These are phyloP conservation scores for Solanum chacoense DNA, from an alignment of 305 asterid species.

Conservation along the genomic window DNA sequence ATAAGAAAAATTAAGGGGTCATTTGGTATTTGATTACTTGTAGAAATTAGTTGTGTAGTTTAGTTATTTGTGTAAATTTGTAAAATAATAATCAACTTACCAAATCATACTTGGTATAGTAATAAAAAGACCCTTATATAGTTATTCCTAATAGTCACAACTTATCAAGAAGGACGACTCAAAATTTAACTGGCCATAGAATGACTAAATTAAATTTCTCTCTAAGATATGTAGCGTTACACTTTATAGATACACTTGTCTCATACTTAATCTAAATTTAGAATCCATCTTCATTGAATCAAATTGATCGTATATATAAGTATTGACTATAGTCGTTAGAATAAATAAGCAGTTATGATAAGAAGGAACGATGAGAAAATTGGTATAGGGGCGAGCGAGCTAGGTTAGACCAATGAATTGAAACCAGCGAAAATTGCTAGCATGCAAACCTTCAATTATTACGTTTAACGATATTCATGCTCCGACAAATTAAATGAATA, in stretches of 20 bases:
- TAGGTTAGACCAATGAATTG: background rate
- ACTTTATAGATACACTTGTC: background rate
- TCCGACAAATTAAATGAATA: background rate
- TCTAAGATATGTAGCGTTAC: background rate
- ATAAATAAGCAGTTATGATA: background rate
- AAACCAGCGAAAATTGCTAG: background rate
- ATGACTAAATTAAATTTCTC: background rate
- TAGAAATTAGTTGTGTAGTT: background rate
- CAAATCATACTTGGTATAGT: background rate
- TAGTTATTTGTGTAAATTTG: background rate
- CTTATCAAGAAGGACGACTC: background rate
- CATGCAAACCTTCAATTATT: background rate
- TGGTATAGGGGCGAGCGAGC: background rate
- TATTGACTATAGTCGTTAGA: background rate
- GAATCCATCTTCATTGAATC: background rate
- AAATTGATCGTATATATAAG: background rate
- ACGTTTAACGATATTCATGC: background rate
- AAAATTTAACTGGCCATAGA: background rate
- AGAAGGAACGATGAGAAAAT: background rate
- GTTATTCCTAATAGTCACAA: background rate
- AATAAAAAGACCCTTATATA: too few species aligned
- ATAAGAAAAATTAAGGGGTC: background rate
- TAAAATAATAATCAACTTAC: background rate
- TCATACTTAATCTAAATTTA: background rate
- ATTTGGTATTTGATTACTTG: background rate